phyloP scores from a whole-genome alignment of 495 filamentous ascomycete species.

The Massariosphaeria phaeospora region DNA sequence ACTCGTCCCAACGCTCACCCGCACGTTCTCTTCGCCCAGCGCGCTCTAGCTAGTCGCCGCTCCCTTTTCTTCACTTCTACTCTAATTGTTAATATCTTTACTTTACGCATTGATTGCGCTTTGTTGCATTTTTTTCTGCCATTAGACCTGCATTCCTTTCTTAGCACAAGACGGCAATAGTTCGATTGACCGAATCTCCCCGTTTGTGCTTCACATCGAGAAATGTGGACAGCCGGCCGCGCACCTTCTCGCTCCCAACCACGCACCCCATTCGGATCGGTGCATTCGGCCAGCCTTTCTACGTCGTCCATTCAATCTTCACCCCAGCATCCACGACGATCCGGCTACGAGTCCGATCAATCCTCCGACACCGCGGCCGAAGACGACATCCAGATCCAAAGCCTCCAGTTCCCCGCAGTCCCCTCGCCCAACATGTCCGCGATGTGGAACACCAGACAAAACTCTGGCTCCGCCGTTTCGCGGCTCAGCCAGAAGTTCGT shows the following conservation, averaged over 20 bases:
- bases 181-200: neutral
- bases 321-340: slow-evolving; percentile 9
- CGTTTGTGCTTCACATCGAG: slow-evolving; percentile 3
- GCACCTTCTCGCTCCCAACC: slow-evolving; percentile 11
- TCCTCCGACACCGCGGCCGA: slow-evolving; percentile 19
- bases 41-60: slow-evolving; percentile 9
- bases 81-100: slow-evolving; percentile 1
- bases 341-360: slow-evolving; percentile 26
- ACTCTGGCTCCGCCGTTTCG: slow-evolving; percentile 10
- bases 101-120: neutral
- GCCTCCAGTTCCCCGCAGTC: slow-evolving; percentile 9
- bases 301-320: slow-evolving; percentile 21
- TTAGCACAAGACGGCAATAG: neutral
- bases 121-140: slow-evolving; percentile 2
- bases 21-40: slow-evolving; percentile 7
- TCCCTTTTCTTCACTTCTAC: neutral
- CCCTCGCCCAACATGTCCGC: slow-evolving; percentile 19
- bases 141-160: neutral
- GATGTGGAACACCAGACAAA: slow-evolving; percentile 20
- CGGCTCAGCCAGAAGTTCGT: slow-evolving; percentile 26
- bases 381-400: slow-evolving; percentile 9
- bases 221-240: slow-evolving; percentile 29
- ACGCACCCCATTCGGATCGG: slow-evolving; percentile 16
- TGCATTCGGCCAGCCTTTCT: slow-evolving; percentile 15
- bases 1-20: no score